Base-by-base conservation (phyloP, 2,329 filamentous ascomycete genomes). In the Thielaviopsis euricoi region DNA sequence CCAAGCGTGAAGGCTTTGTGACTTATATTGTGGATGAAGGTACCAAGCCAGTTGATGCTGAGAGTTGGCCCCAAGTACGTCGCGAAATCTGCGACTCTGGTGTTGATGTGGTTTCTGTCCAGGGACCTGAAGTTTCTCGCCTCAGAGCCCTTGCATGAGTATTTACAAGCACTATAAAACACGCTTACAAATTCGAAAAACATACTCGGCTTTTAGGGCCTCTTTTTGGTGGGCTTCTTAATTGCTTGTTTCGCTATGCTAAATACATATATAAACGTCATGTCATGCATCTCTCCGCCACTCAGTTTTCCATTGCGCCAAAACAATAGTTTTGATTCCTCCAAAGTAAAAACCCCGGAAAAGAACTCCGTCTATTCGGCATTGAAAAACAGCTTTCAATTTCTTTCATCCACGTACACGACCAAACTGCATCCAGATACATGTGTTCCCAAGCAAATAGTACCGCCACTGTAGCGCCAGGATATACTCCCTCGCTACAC, bases 1-100 rank as follows among this genome's bases (percentile, higher is more conserved):
- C 90, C 0, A 76, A 71, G 2, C 79, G 77, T 62, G 83, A 86
- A 64, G 91, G 90, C 0, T 96, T 93, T 67, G 73, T 70, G 63
- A 86, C 86, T 3, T 87, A 78, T 68, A 77, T 97, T 23, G 74
- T 97, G 3, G 80, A 84, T 64, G 88, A 97, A 65, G 89, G 77
- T 9, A 90, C 86, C 5, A 82, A 76, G 67, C 78, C 87, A 4
- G 89, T 96, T 1, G 78, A 86, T 67, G 73, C 76, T 7, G 74
- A 67, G 1, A 66, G 61, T 17, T 89, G 85, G 86, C 73, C 73
- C 0, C 70, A 71, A 6, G 75, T 71, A 49, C 78, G 74, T 64
- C 65, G 65, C 57, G 78, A 79, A 55, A 73, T 93, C 62, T 69
- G 73, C 61, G 70, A 68, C 48, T 71, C 69, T 13, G 87, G 86